Base-by-base conservation (phyloP, 371 early-diverging fungal species). In the Circinella umbellata region DNA sequence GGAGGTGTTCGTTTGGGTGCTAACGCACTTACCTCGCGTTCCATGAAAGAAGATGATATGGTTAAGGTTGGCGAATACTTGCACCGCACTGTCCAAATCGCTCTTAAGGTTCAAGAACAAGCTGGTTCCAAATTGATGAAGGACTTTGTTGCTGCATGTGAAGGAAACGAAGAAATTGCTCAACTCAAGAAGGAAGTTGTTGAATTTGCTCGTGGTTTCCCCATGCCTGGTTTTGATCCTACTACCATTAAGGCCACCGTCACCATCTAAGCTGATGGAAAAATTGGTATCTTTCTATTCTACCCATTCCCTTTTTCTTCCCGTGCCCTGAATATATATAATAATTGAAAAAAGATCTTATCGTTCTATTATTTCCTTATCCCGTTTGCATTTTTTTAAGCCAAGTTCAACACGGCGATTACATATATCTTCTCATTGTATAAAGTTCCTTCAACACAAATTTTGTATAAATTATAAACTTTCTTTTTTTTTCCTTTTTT, bases 1-100 rank as follows among this genome's bases (percentile, higher is more conserved):
- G 96, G 97, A 68, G 98, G 96, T 79, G 93, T 92, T 69, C 93
- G 98, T 76, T 77, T 97, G 46, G 98, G 98, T 69, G 86, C 96
- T 3, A 85, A 95, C 53, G 95, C 97, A 18, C 85, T 98, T 77
- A 97, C 98, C 47, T 93, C 94, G 61, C 91, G 98, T 61, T 93
- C 93, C 10, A 91, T 98, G 85, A 92, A 92, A 78, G 93, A 95
- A 83, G 80, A 80, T 11, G 97, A 97, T 76, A 91, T 96, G 78
- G 90, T 87, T 76, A 86, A 89, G 81, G 92, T 96, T 47, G 96
- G 89, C 65, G 93, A 92, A 47, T 90, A 91, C 82, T 83, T 99
- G 73, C 90, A 93, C 88, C 92, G 94, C 76, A 94, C 93, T 57
- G 95, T 96, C 63, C 91, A 95, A 85, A 91, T 99, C 64, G 94